Evolutionary conservation across 2,329 filamentous ascomycete genomes (phyloP).

Genomic region (Botryotinia convoluta): DNA sequence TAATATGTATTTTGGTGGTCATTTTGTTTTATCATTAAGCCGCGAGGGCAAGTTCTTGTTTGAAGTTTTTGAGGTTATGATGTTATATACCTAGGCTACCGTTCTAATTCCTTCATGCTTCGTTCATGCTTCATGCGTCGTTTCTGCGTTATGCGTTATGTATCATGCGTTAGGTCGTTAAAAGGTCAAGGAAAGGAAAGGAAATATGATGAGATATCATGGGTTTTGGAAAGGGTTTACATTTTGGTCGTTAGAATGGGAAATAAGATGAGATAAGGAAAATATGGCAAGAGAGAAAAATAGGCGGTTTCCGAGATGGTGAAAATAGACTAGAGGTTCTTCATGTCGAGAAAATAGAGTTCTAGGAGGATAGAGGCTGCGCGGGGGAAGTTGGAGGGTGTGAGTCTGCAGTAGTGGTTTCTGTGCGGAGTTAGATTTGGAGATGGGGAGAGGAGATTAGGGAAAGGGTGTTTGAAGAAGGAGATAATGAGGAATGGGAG

Average conservation of each 20-base stretch:
- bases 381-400: constrained; percentile 30
- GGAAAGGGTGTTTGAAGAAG: neutral
- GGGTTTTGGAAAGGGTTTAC: neutral
- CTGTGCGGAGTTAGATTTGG: constrained; percentile 22
- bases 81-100: neutral
- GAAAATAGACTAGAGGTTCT: constrained; percentile 5
- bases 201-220: neutral
- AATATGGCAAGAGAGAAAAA: neutral
- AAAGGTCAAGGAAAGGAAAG: neutral
- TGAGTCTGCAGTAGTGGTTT: constrained; percentile 35
- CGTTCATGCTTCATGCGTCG: neutral
- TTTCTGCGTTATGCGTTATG: neutral
- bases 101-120: neutral
- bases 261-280: neutral
- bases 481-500: neutral
- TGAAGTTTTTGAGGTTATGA: neutral
- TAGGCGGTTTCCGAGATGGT: neutral
- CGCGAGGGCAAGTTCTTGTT: neutral
- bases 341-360: constrained; percentile 35
- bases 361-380: constrained; percentile 33
- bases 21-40: constrained; percentile 2
- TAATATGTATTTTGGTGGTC: neutral
- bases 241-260: neutral
- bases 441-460: neutral
- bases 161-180: neutral